Evolutionary conservation across 1,284 basidiomycete genomes (phyloP).

Genomic region (Trichosporon faecale): DNA sequence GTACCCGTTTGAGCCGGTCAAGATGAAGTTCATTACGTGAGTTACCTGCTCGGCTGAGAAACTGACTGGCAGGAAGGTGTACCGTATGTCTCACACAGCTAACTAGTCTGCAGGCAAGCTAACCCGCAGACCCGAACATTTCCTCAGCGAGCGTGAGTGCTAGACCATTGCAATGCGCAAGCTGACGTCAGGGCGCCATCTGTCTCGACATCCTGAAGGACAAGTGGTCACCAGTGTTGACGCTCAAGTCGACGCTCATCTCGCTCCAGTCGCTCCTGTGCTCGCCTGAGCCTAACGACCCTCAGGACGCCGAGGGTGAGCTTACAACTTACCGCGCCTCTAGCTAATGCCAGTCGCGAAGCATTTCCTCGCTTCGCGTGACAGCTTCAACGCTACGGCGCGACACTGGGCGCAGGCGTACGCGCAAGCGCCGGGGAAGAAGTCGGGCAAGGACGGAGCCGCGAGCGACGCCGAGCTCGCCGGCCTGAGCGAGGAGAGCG

Average conservation of each 20-base stretch:
- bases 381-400: slow-evolving; percentile 87
- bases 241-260: slow-evolving; percentile 94
- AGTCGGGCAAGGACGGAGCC: slow-evolving; percentile 15
- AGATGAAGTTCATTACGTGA: slow-evolving; percentile 92
- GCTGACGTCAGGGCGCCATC: slow-evolving; percentile 49
- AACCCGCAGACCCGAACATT: slow-evolving; percentile 67
- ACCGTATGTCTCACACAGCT: slow-evolving; percentile 60
- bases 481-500: slow-evolving; percentile 54
- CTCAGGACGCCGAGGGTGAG: slow-evolving; percentile 84
- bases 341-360: slow-evolving; percentile 66
- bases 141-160: slow-evolving; percentile 74
- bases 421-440: slow-evolving; percentile 62
- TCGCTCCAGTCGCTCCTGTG: slow-evolving; percentile 94
- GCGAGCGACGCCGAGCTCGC: slow-evolving; percentile 51
- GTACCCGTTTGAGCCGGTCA: slow-evolving; percentile 95
- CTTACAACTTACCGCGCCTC: not conserved
- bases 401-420: slow-evolving; percentile 90
- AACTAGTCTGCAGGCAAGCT: not conserved
- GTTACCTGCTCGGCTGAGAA: slow-evolving; percentile 33
- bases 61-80: slow-evolving; percentile 64
- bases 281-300: slow-evolving; percentile 93
- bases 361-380: slow-evolving; percentile 84
- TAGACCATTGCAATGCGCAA: not conserved
- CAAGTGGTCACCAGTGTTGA: slow-evolving; percentile 72
- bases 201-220: slow-evolving; percentile 73